Evolutionary conservation across 2,329 filamentous ascomycete species (phyloP).

Genomic region (Fusarium bactridioides): DNA sequence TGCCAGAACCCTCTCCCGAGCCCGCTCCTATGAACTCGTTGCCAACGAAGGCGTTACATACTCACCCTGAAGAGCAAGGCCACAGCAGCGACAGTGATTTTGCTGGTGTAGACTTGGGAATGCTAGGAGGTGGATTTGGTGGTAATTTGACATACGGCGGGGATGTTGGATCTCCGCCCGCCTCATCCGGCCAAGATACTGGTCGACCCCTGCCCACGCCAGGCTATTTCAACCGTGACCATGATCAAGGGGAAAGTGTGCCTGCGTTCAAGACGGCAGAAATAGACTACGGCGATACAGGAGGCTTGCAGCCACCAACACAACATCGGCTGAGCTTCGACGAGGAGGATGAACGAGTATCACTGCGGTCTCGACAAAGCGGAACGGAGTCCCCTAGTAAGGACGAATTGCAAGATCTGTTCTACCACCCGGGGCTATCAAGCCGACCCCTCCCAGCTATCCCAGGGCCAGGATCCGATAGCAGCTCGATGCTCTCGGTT

Average conservation of each 20-base stretch:
- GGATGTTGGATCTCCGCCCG: constrained; percentile 53
- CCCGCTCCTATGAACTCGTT: constrained; percentile 46
- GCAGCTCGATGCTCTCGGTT: constrained; percentile 59
- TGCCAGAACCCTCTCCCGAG: constrained; percentile 35
- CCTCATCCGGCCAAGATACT: constrained; percentile 53
- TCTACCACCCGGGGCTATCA: constrained; percentile 86
- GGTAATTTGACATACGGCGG: constrained; percentile 61
- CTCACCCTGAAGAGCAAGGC: constrained; percentile 58
- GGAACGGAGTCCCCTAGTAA: constrained; percentile 72
- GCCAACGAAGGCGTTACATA: constrained; percentile 51
- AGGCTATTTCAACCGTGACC: constrained; percentile 44
- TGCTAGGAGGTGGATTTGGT: constrained; percentile 76
- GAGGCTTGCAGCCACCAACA: constrained; percentile 80
- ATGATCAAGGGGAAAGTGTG: constrained; percentile 42
- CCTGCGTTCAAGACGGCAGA: constrained; percentile 67
- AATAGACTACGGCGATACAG: constrained; percentile 90
- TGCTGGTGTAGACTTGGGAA: constrained; percentile 72
- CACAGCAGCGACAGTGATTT: constrained; percentile 76
- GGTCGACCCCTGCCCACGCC: constrained; percentile 59
- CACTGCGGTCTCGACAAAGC: constrained; percentile 63
- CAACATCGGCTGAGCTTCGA: constrained; percentile 85
- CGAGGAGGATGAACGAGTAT: constrained; percentile 82
- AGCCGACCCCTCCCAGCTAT: constrained; percentile 70
- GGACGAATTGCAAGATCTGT: constrained; percentile 86
- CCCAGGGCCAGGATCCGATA: constrained; percentile 69